These are phyloP conservation scores for Pyrus hybrid DNA, from an alignment of 331 rosid genomes.

Conservation along the genomic window DNA sequence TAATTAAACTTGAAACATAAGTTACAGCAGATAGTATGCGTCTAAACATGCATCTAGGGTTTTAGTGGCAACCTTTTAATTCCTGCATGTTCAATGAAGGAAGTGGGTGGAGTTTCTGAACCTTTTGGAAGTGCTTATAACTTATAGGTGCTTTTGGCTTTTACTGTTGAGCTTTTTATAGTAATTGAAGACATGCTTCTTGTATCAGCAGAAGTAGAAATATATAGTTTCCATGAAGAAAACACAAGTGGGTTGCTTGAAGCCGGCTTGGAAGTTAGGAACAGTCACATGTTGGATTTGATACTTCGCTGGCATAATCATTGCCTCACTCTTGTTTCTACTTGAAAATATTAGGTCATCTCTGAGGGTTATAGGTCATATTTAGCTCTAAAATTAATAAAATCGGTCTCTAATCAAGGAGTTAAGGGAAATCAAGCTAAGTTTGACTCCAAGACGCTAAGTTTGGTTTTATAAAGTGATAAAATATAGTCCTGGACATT, in stretches of 20 bases:
- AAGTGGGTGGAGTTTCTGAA: neutral
- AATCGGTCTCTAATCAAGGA: too few species aligned
- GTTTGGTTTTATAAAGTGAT: too few species aligned
- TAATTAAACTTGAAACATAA: constrained; percentile 17
- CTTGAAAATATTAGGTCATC: neutral
- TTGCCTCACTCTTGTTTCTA: neutral
- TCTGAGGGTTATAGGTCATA: too few species aligned
- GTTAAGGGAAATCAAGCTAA: too few species aligned
- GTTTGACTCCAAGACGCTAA: too few species aligned
- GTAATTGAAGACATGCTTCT: neutral
- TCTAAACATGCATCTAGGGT: neutral
- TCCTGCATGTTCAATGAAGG: neutral
- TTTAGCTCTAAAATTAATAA: too few species aligned
- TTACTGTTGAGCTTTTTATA: neutral
- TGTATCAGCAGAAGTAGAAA: neutral
- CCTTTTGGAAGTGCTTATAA: neutral
- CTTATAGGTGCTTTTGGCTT: neutral
- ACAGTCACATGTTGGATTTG: neutral
- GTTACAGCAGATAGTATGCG: constrained; percentile 2
- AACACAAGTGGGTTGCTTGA: neutral
- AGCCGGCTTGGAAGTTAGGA: neutral
- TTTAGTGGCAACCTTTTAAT: neutral
- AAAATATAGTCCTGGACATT: too few species aligned
- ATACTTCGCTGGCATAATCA: neutral
- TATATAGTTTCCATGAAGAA: too few species aligned